Base-by-base conservation (phyloP, 495 filamentous ascomycete species). In the Hamigera avellanea region DNA sequence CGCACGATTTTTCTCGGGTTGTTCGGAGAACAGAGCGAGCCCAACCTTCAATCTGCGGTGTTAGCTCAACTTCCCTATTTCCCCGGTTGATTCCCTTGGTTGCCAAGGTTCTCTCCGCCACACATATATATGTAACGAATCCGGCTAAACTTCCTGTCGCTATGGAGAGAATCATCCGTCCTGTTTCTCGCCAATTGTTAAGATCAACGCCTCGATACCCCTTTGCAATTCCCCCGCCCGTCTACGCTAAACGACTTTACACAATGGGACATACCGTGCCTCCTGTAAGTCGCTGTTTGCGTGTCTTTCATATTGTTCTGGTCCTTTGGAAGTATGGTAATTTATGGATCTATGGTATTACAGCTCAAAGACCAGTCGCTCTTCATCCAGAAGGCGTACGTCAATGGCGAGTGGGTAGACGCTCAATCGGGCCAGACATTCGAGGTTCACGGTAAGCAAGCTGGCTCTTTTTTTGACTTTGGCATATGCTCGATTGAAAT, bases 311-410 rank as follows among this genome's bases (percentile, higher is more conserved):
- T n/a, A n/a, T n/a, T n/a, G n/a, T 2, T 8, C n/a, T 5, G 12
- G 19, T 17, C 8, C 8, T 13, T 27, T 18, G 9, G 31, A 13
- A 8, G 14, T 4, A 26, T 30, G 28, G 12, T 13, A 12, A 30
- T 30, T 30, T 6, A 23, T 23, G 4, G 5, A 9, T 23, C 4
- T 9, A 9, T 9, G 4, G 5, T 5, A 23, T 23, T n/a, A 30
- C n/a, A 84, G 83, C 75, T 94, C 49, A 86, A 81, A 61, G 86
- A 93, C 48, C 71, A 73, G 18, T 84, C 83, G 3, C 73, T 94
- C 16, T 75, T 93, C 49, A 87, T 85, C 54, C 62, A 82, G 41
- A 82, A 85, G 44, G 76, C 72, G 43, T 94, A 87, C 50, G 77
- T 94, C 45, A 85, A 93, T 58, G 84, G 84, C 46, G 75, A 86